These are phyloP conservation scores for Rubia peregrina DNA, from an alignment of 305 asterid genomes.

Conservation along the genomic window DNA sequence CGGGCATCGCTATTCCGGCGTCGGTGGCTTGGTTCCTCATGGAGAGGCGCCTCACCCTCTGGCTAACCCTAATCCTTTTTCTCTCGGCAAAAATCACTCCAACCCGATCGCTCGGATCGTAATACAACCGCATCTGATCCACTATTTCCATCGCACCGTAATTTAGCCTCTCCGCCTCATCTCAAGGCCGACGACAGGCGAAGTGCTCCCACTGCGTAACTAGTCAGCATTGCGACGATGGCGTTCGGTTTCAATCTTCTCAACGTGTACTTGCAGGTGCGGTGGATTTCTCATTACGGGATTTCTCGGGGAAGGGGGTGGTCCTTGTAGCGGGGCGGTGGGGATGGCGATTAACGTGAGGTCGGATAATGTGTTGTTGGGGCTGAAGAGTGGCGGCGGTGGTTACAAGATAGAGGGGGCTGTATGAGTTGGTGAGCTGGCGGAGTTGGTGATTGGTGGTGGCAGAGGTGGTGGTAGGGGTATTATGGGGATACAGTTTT, in stretches of 20 bases:
- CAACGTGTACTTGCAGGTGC: too few relatives aligned
- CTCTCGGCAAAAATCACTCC: slow-evolving; percentile 41
- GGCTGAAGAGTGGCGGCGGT: slow-evolving; percentile 45
- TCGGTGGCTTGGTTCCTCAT: slow-evolving; percentile 67
- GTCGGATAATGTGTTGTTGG: slow-evolving; percentile 52
- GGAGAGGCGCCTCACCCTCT: slow-evolving; percentile 81
- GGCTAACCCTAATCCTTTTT: slow-evolving; percentile 66
- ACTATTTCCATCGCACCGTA: slow-evolving; percentile 50
- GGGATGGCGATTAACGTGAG: slow-evolving; percentile 56
- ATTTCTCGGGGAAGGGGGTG: slow-evolving; percentile 27
- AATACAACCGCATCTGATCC: slow-evolving; percentile 54
- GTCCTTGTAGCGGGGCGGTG: slow-evolving; percentile 41
- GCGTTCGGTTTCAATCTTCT: slow-evolving; percentile 49
- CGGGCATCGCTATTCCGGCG: slow-evolving; percentile 35
- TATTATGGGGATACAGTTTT: too few relatives aligned
- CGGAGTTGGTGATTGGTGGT: too few relatives aligned
- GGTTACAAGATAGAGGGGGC: slow-evolving; percentile 67
- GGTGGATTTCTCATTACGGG: slow-evolving; percentile 51
- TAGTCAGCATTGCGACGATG: slow-evolving; percentile 42
- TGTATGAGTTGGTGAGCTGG: slow-evolving; percentile 66
- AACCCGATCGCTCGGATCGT: slow-evolving; percentile 42
- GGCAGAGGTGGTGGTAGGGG: too few relatives aligned
- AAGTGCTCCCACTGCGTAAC: slow-evolving; percentile 28
- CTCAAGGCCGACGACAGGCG: slow-evolving; percentile 17
- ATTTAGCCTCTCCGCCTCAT: slow-evolving; percentile 50